Percentiles rank a stretch among this genome's conserved stretches.
Evolutionary conservation across 495 filamentous ascomycete species (phyloP).

Genomic region (Penicillium canescens): DNA sequence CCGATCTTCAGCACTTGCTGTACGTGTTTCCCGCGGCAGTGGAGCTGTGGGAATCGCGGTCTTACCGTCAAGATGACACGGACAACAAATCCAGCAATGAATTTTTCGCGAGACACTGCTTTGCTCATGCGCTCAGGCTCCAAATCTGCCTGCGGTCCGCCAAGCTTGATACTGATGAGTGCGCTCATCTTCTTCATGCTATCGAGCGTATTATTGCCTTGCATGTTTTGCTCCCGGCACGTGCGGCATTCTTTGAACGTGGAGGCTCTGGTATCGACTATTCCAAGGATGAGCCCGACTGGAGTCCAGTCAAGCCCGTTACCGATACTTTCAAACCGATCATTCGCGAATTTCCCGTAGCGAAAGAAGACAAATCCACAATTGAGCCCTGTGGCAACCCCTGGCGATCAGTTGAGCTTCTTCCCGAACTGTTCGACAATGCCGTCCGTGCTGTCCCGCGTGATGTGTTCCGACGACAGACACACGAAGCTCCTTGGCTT

Average conservation of each 20-base stretch:
- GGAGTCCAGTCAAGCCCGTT: constrained; percentile 45
- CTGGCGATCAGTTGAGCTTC: constrained; percentile 33
- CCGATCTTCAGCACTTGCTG: constrained; percentile 42
- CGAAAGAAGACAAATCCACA: constrained; percentile 7
- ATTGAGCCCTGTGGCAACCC: constrained; percentile 15
- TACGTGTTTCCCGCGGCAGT: constrained; percentile 41
- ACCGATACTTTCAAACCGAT: constrained; percentile 43
- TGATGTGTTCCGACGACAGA: constrained; percentile 53
- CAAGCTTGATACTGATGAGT: constrained; percentile 41
- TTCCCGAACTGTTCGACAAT: constrained; percentile 39
- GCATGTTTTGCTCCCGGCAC: constrained; percentile 70
- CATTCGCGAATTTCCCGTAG: constrained; percentile 26
- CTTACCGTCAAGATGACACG: constrained; percentile 36
- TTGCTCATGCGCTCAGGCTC: constrained; percentile 39
- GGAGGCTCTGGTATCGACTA: constrained; percentile 48
- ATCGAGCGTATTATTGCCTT: constrained; percentile 66
- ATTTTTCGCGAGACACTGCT: constrained; percentile 40
- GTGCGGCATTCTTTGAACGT: constrained; percentile 50
- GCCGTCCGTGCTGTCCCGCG: constrained; percentile 55
- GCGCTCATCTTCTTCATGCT: constrained; percentile 35
- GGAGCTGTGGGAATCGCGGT: constrained; percentile 49
- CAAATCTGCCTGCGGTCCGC: constrained; percentile 33
- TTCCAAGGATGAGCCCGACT: constrained; percentile 43
- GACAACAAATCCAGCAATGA: constrained; percentile 45
- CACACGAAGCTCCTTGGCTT: constrained; percentile 64